Percentiles rank a stretch among this genome's conserved stretches.
phyloP scores from a whole-genome alignment of 306 rosid genomes.

The Parietaria judaica region DNA sequence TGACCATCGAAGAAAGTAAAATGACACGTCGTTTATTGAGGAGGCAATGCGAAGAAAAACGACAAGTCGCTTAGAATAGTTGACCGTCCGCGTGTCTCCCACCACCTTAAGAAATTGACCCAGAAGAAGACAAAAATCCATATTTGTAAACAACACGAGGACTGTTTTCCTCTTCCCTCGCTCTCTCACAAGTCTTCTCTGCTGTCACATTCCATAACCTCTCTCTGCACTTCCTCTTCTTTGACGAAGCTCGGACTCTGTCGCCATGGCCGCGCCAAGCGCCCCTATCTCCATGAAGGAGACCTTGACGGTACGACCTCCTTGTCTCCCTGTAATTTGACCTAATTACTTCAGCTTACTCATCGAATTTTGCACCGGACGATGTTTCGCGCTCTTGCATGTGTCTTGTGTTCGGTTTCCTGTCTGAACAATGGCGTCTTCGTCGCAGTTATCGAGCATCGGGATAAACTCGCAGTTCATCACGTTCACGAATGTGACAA shows the following conservation, averaged over 20 bases:
- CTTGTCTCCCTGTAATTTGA: conserved; percentile 3
- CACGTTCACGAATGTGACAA: conserved; percentile 70
- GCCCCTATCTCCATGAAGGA: conserved; percentile 71
- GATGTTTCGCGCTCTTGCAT: background rate
- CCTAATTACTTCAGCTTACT: conserved; percentile 2
- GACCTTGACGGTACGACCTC: conserved; percentile 44
- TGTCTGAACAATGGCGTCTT: background rate
- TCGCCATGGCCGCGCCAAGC: conserved; percentile 50
- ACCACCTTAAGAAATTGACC: background rate
- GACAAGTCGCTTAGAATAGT: background rate
- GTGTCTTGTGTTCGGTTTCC: background rate
- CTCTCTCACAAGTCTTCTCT: background rate
- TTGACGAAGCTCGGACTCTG: conserved; percentile 18
- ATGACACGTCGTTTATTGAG: background rate
- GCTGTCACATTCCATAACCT: background rate
- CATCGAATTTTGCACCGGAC: background rate
- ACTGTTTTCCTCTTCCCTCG: background rate
- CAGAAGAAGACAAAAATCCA: background rate
- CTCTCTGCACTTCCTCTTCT: background rate
- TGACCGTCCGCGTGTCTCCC: background rate
- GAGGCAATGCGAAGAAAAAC: background rate
- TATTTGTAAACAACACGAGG: background rate
- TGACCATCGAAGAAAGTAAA: background rate
- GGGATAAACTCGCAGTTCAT: conserved; percentile 71
- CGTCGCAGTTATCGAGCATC: conserved; percentile 50